Evolutionary conservation across 2,329 filamentous ascomycete genomes (phyloP).

Genomic region (Tolypocladium paradoxum): DNA sequence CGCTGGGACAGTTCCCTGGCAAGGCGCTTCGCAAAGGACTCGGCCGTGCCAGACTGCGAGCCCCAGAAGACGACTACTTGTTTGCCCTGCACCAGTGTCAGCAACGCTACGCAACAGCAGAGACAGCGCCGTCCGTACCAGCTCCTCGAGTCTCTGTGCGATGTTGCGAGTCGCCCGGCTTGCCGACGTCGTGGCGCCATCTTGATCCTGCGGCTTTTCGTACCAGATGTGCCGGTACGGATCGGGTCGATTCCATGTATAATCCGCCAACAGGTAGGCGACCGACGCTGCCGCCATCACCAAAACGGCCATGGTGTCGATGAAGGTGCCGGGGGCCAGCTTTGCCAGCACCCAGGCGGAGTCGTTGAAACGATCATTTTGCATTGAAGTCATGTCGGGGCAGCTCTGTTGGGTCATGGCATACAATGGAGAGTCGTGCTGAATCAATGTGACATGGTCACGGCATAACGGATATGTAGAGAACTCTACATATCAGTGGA

Average conservation of each 20-base stretch:
- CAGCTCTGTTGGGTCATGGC: too few relatives aligned
- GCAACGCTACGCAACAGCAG: too few relatives aligned
- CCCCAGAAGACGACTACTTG: constrained; percentile 93
- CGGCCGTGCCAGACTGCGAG: constrained; percentile 89
- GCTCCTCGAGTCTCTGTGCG: constrained; percentile 20
- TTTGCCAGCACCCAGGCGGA: constrained; percentile 9
- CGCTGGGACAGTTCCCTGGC: constrained; percentile 83
- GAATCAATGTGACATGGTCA: too few relatives aligned
- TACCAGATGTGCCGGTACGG: constrained; percentile 36
- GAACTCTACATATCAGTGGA: too few relatives aligned
- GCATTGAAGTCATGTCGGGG: not conserved
- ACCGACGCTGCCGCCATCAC: constrained; percentile 11
- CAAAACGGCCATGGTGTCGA: constrained; percentile 14
- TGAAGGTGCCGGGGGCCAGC: constrained; percentile 10
- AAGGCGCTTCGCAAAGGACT: constrained; percentile 79
- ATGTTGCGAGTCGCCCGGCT: constrained; percentile 33
- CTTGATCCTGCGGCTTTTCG: constrained; percentile 30
- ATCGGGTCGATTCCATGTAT: constrained; percentile 36
- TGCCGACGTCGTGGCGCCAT: constrained; percentile 3
- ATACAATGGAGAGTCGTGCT: too few relatives aligned
- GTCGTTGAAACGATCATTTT: not conserved
- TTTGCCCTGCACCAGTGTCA: too few relatives aligned
- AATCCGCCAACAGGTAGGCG: constrained; percentile 29
- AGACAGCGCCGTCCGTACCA: too few relatives aligned
- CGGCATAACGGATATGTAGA: too few relatives aligned